Conservation (phyloP, 352 stramenopile genomes). For the Aphanomyces invadans region DNA sequence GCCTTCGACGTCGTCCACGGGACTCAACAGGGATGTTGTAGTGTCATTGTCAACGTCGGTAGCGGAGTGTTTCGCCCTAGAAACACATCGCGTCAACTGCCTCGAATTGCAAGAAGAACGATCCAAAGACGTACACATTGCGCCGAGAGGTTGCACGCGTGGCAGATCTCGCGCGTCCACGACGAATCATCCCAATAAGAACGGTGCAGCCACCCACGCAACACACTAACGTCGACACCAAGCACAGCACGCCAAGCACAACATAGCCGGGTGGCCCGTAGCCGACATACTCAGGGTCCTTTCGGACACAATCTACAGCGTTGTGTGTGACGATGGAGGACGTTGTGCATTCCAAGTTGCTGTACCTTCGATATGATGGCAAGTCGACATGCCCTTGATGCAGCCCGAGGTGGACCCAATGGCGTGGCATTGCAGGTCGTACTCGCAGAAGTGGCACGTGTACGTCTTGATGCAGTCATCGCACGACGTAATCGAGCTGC, state of each 20-base stretch:
- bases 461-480: conserved; percentile 68
- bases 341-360: neutral
- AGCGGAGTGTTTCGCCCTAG: neutral
- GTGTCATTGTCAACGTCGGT: conserved; percentile 16
- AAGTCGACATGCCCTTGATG: conserved; percentile 58
- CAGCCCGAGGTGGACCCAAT: conserved; percentile 65
- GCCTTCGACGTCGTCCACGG: conserved; percentile 39
- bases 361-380: conserved; percentile 69
- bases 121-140: neutral
- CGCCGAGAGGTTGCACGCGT: neutral
- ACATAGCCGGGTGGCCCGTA: conserved; percentile 74
- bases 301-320: conserved; percentile 61
- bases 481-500: conserved; percentile 46
- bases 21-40: conserved; percentile 32
- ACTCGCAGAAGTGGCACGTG: conserved; percentile 76
- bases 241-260: conserved; percentile 73
- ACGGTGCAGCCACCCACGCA: conserved; percentile 62
- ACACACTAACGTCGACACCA: conserved; percentile 75
- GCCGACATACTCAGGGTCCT: conserved; percentile 62
- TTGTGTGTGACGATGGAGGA: conserved; percentile 8
- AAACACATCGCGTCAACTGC: conserved; percentile 26
- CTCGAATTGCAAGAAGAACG: conserved; percentile 26
- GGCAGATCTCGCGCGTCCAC: neutral
- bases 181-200: conserved; percentile 4
- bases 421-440: conserved; percentile 74